A percentile compares a stretch with the other conserved stretches of the same genome.
These are phyloP conservation scores for Gastrolobium bilobum DNA, from an alignment of 306 rosid genomes.

Conservation along the genomic window DNA sequence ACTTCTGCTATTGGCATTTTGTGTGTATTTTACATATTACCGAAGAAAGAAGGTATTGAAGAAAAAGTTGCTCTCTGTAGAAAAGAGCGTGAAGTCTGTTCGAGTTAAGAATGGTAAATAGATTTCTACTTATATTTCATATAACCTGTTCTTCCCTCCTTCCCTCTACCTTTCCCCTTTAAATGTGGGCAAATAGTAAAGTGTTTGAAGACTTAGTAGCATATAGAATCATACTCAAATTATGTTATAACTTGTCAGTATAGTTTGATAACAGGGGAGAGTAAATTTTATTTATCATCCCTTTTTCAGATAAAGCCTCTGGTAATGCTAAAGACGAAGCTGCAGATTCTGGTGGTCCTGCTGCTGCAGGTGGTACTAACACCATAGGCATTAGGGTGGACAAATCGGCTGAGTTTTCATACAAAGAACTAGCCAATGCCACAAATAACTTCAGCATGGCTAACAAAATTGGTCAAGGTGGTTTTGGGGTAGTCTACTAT, in stretches of 20 bases:
- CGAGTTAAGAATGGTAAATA: slow-evolving; percentile 56
- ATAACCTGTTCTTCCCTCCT: not conserved
- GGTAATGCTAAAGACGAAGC: slow-evolving; percentile 45
- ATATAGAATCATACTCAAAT: slow-evolving; percentile 1
- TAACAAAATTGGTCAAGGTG: slow-evolving; percentile 91
- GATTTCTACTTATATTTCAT: slow-evolving; percentile 24
- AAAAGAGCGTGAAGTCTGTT: slow-evolving; percentile 50
- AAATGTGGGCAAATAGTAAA: slow-evolving; percentile 18
- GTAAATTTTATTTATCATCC: slow-evolving; percentile 19
- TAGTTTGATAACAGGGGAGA: not conserved
- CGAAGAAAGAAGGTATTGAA: slow-evolving; percentile 53
- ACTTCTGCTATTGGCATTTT: slow-evolving; percentile 56
- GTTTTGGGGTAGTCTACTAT: slow-evolving; percentile 86
- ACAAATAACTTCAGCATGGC: slow-evolving; percentile 79
- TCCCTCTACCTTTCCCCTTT: not conserved
- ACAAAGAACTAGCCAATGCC: slow-evolving; percentile 83
- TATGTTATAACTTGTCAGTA: not conserved
- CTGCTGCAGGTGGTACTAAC: slow-evolving; percentile 46
- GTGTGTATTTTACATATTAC: slow-evolving; percentile 53
- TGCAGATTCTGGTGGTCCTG: slow-evolving; percentile 49
- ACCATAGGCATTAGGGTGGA: slow-evolving; percentile 61
- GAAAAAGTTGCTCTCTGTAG: slow-evolving; percentile 44
- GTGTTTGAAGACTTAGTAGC: not conserved
- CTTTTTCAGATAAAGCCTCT: slow-evolving; percentile 52
- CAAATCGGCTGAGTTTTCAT: slow-evolving; percentile 84